Conservation (phyloP, 495 filamentous ascomycete genomes). For the Xylaria sp. region DNA sequence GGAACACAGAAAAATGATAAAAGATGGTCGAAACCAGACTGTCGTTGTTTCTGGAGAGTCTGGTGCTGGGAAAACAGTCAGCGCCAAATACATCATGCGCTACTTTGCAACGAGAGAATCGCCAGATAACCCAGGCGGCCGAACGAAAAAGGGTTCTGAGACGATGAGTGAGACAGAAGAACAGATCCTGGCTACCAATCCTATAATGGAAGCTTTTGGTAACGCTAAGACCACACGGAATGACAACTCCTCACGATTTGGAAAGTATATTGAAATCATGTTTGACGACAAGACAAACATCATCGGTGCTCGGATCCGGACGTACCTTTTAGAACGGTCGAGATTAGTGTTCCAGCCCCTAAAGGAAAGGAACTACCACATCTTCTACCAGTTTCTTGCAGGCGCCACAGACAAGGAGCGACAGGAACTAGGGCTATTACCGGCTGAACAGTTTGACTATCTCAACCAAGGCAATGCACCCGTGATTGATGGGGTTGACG, state of each 20-base stretch:
- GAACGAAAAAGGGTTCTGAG: conserved; percentile 78
- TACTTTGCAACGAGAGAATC: conserved; percentile 99
- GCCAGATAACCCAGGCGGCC: conserved; percentile 83
- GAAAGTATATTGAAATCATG: conserved; percentile 99
- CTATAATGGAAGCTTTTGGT: conserved; percentile 99
- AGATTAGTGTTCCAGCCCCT: conserved; percentile 97
- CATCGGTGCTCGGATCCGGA: conserved; percentile 95
- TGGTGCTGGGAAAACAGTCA: conserved; percentile 98
- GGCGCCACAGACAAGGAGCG: conserved; percentile 87
- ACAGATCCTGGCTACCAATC: conserved; percentile 97
- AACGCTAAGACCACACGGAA: conserved; percentile 99
- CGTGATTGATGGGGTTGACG: conserved; percentile 92
- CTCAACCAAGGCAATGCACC: conserved; percentile 94
- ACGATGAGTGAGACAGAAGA: conserved; percentile 98
- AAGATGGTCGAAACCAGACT: conserved; percentile 94
- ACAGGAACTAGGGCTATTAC: conserved; percentile 74
- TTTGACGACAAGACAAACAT: conserved; percentile 96
- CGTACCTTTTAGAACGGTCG: conserved; percentile 93
- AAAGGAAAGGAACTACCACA: conserved; percentile 98
- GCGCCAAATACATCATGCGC: conserved; percentile 99
- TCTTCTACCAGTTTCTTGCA: conserved; percentile 98
- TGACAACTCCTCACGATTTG: conserved; percentile 98
- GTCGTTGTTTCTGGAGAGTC: conserved; percentile 99
- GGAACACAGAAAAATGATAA: conserved; percentile 85
- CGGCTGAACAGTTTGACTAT: conserved; percentile 92